A percentile compares a stretch with the other conserved stretches of the same genome.
These are phyloP conservation scores for Pythium rishiriense DNA, from an alignment of 352 stramenopile species.

Conservation along the genomic window DNA sequence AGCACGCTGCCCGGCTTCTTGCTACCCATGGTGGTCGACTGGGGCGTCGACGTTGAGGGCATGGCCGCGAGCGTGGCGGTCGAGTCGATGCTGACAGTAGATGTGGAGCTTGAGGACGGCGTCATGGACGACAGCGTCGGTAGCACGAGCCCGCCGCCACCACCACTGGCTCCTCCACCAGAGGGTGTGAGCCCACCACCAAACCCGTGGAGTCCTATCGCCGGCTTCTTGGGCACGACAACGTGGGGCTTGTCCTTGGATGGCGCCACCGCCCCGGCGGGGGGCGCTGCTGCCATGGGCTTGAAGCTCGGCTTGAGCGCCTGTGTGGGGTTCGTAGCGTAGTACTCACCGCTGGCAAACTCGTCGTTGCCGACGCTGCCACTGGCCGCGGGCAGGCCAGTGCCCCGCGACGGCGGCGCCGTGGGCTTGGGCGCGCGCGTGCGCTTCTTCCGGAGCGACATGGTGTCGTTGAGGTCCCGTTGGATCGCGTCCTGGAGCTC, in stretches of 20 bases:
- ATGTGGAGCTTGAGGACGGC: conserved; percentile 32
- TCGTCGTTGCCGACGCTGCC: neutral
- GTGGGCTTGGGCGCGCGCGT: conserved; percentile 44
- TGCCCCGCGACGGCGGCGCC: conserved; percentile 26
- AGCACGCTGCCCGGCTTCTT: conserved; percentile 24
- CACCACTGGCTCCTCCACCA: neutral
- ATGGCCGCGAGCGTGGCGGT: neutral
- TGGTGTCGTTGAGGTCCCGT: conserved; percentile 63
- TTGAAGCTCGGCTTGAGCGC: conserved; percentile 19
- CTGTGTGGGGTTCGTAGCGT: conserved; percentile 6
- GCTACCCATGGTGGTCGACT: neutral
- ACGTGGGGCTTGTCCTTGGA: conserved; percentile 20
- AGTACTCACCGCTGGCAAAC: neutral
- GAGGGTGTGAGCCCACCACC: neutral
- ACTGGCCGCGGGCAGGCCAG: no score
- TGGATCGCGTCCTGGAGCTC: conserved; percentile 75
- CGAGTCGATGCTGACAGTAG: conserved; percentile 28
- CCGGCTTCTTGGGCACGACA: conserved; percentile 26
- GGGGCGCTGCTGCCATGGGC: conserved; percentile 8
- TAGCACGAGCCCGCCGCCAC: conserved; percentile 8
- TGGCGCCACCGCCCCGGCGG: neutral
- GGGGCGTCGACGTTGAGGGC: neutral
- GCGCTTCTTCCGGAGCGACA: conserved; percentile 58
- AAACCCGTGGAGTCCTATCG: conserved; percentile 17
- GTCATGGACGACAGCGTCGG: conserved; percentile 33